Evolutionary conservation across 1,139 yeast genomes (phyloP).

Genomic region (Candida tropicalis): DNA sequence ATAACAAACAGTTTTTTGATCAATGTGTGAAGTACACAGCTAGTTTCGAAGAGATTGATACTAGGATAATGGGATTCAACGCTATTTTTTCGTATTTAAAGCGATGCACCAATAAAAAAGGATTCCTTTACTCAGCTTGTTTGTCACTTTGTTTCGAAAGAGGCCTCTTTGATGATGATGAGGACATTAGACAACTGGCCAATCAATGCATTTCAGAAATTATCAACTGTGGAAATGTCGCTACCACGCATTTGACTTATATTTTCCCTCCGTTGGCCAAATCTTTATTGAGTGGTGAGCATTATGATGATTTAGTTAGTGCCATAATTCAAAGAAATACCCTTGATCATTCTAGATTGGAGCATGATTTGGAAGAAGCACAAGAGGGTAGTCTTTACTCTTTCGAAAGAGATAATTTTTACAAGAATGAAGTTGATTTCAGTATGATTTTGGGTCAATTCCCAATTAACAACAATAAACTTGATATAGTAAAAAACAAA

Average conservation of each 20-base stretch:
- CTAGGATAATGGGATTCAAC: conserved; percentile 10
- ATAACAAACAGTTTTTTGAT: conserved; percentile 1
- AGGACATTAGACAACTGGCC: conserved; percentile 43
- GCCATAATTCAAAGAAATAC: conserved; percentile 11
- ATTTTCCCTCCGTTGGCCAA: conserved; percentile 10
- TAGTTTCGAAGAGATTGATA: conserved; percentile 11
- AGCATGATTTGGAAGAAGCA: not conserved
- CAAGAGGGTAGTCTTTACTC: conserved; percentile 26
- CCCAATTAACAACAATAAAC: not conserved
- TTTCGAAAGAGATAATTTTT: conserved; percentile 34
- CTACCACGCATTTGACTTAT: conserved; percentile 11
- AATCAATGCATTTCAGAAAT: conserved; percentile 32
- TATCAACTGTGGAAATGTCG: conserved; percentile 19
- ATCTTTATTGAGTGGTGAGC: conserved; percentile 3
- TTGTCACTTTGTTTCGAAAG: conserved; percentile 13
- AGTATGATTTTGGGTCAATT: conserved; percentile 7
- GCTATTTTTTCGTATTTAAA: conserved; percentile 11
- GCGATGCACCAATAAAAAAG: conserved; percentile 1
- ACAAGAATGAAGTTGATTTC: conserved; percentile 24
- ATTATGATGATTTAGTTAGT: conserved; percentile 4
- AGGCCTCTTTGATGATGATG: conserved; percentile 58
- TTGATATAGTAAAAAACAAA: conserved; percentile 3
- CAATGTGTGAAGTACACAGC: conserved; percentile 1
- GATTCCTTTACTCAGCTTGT: conserved; percentile 10
- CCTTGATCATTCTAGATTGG: conserved; percentile 7